Base-by-base conservation (phyloP, 2,329 filamentous ascomycete genomes). In the Cyclaneusma minus region DNA sequence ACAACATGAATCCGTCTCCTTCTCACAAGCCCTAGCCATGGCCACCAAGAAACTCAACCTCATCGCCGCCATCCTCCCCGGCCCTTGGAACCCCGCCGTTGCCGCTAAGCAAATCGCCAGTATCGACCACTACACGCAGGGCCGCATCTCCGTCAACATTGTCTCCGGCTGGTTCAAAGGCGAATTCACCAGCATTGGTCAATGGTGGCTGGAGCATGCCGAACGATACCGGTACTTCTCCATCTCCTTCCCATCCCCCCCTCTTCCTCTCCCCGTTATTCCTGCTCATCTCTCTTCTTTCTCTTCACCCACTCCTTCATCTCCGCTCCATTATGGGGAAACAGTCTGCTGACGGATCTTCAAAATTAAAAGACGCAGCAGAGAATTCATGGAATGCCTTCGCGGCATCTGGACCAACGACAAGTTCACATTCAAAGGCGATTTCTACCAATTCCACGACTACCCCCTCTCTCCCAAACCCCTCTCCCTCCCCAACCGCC, bases 131-230 rank as follows among this genome's bases (percentile, higher is more conserved):
- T 64, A 63, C 42, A 54, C 48, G 18, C 50, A 58, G n/a, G 60
- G 60, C 3, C 54, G 60, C 4, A 54, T 62, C 14, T 58, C 58
- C 2, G 59, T 65, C 7, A 65, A 65, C 27, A 49, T 65, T 1
- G 62, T 65, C 0, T 59, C 53, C 2, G 62, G 62, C 3, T 65
- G 62, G 60, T 64, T 64, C 45, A 63, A 62, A 35, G 48, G 52
- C 27, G 61, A 64, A 40, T 64, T 64, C 33, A 56, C 52, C 1
- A 51, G 52, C 24, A 57, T 65, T 13, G 60, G 60, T 4, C 56
- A 64, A 40, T 64, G 60, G 60, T 64, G 60, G 61, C 50, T 64
- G 10, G 59, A 64, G 34, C 60, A 64, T 33, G 53, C 55, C 2
- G 61, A 64, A 42, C 53, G 60, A 3, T 64, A 63, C 37, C 50